These are phyloP conservation scores for Sporodiniella umbellata DNA, from an alignment of 371 early-diverging fungal species.

Conservation along the genomic window DNA sequence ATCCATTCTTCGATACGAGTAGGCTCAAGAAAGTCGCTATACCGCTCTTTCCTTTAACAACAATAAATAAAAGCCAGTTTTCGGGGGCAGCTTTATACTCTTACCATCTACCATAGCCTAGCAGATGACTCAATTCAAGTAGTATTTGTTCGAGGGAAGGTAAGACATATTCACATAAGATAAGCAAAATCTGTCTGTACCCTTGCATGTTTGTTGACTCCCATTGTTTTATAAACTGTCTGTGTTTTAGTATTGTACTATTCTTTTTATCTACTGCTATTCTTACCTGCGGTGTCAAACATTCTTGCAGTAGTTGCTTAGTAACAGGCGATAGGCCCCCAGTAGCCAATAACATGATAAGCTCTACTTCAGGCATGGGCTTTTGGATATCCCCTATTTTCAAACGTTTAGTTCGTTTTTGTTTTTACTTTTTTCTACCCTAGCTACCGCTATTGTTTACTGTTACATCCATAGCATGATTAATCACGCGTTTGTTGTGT, in stretches of 20 bases:
- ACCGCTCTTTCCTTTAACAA: conserved; percentile 13
- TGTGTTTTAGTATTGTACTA: background rate
- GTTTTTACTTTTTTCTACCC: background rate
- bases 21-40: conserved; percentile 13
- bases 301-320: conserved; percentile 11
- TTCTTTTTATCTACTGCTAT: background rate
- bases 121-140: conserved; percentile 10
- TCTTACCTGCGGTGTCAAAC: conserved; percentile 18
- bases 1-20: conserved; percentile 9
- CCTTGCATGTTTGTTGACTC: conserved; percentile 8
- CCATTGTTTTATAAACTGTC: conserved; percentile 17
- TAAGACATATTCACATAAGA: conserved; percentile 11
- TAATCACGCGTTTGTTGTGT: background rate
- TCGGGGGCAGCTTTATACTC: too few relatives aligned
- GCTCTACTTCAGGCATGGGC: conserved; percentile 21
- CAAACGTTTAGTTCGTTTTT: background rate
- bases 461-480: conserved; percentile 3
- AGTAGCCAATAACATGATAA: conserved; percentile 15
- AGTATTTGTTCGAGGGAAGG: conserved; percentile 18
- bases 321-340: conserved; percentile 8
- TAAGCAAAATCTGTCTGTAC: conserved; percentile 3
- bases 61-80: too few relatives aligned
- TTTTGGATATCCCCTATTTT: background rate
- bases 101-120: conserved; percentile 22
- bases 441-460: conserved; percentile 9